A percentile compares a stretch with the other conserved stretches of the same genome.
Conservation (phyloP, 306 rosid species). For the Quercus aquifolioides region DNA sequence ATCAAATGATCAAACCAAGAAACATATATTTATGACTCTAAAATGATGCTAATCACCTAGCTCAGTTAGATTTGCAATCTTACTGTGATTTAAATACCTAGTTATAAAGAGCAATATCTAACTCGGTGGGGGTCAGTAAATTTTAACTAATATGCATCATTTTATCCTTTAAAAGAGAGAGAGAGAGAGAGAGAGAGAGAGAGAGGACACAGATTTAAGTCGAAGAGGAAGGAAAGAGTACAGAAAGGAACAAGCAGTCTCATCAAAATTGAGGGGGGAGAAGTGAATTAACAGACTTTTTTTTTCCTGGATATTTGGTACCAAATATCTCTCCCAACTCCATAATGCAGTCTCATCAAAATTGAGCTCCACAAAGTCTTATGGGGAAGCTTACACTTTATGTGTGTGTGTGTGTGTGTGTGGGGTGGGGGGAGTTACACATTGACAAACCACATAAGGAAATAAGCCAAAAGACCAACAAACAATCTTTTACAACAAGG, state of each 20-base stretch:
- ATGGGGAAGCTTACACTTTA: too few species aligned
- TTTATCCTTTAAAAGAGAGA: too few species aligned
- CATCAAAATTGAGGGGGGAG: too few species aligned
- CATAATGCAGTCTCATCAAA: neutral
- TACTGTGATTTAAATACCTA: neutral
- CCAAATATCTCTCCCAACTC: neutral
- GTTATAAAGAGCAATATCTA: neutral
- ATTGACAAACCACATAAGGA: neutral
- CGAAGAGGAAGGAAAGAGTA: neutral
- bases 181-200: too few species aligned
- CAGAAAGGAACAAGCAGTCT: neutral
- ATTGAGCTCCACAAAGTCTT: neutral
- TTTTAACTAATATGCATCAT: neutral
- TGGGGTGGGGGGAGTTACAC: neutral
- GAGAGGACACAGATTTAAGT: neutral
- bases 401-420: too few species aligned
- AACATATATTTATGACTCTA: neutral
- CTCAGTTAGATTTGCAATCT: neutral
- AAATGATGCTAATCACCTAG: neutral
- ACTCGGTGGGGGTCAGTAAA: neutral
- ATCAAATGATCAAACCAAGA: neutral
- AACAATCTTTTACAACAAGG: neutral
- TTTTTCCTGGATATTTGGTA: neutral
- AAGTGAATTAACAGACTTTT: neutral
- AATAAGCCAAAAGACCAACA: neutral